Percentiles rank a stretch among this genome's conserved stretches.
Evolutionary conservation across 2,329 filamentous ascomycete genomes (phyloP).

Genomic region (Talaromyces verruculosus): DNA sequence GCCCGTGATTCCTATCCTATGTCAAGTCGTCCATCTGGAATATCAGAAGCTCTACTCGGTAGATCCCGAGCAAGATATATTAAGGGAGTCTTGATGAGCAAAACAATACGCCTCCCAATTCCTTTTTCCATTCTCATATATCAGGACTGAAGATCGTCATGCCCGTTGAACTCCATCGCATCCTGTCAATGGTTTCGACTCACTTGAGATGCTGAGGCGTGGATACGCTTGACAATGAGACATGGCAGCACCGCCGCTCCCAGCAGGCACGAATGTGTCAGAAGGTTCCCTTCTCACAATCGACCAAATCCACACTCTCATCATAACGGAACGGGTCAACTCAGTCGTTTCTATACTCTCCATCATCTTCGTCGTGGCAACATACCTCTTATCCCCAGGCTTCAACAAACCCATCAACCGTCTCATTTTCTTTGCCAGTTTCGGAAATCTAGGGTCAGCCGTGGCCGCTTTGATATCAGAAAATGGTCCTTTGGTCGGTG

Average conservation of each 20-base stretch:
- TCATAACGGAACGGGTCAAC: constrained; percentile 26
- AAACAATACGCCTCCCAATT: background rate
- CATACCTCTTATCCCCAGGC: constrained; percentile 23
- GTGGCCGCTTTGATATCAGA: constrained; percentile 69
- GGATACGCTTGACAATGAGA: background rate
- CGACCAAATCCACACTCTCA: constrained; percentile 16
- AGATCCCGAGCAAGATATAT: background rate
- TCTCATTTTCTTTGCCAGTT: constrained; percentile 74
- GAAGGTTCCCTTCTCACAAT: background rate
- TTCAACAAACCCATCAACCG: constrained; percentile 61
- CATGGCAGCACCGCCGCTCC: background rate
- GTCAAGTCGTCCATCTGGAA: background rate
- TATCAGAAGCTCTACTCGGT: background rate
- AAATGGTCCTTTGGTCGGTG: constrained; percentile 50
- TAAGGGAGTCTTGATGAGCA: background rate
- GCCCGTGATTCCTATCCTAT: background rate
- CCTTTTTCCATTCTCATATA: background rate
- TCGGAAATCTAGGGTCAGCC: constrained; percentile 73
- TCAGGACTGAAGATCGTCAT: background rate
- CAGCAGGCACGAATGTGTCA: background rate
- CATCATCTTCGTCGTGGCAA: constrained; percentile 26
- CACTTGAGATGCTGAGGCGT: background rate
- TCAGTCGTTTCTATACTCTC: constrained; percentile 26
- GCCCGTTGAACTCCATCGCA: background rate
- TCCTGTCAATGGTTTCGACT: background rate